Evolutionary conservation across 1,139 yeast species (phyloP).

Genomic region (Kodamaea derodonti): DNA sequence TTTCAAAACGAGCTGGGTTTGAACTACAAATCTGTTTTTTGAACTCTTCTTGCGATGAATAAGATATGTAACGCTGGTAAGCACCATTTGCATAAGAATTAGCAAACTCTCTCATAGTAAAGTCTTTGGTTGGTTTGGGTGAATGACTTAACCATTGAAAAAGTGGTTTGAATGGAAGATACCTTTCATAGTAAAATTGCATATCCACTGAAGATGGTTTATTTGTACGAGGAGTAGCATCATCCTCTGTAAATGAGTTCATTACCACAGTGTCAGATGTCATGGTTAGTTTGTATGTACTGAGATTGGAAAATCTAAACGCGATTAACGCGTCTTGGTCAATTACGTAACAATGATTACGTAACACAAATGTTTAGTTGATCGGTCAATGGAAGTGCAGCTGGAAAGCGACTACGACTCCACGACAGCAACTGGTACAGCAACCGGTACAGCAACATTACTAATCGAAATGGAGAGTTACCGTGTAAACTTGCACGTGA

Average conservation of each 20-base stretch:
- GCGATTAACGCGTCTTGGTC: slow-evolving; percentile 1
- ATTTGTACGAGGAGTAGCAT: slow-evolving; percentile 10
- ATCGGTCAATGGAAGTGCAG: no score
- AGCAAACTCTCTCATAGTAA: slow-evolving; percentile 90
- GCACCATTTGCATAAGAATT: slow-evolving; percentile 83
- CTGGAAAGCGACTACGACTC: no score
- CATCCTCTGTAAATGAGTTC: slow-evolving; percentile 4
- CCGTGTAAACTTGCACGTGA: no score
- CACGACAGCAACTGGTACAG: no score
- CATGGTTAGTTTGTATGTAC: slow-evolving; percentile 1
- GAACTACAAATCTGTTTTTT: slow-evolving; percentile 66
- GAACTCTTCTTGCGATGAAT: slow-evolving; percentile 62
- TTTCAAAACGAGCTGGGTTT: slow-evolving; percentile 88
- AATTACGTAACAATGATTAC: no score
- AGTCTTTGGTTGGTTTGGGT: slow-evolving; percentile 63
- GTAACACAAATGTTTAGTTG: no score
- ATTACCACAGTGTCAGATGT: slow-evolving; percentile 4
- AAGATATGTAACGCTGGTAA: slow-evolving; percentile 87
- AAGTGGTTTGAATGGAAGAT: slow-evolving; percentile 68
- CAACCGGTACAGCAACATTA: no score
- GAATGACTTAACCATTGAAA: slow-evolving; percentile 91
- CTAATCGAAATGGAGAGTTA: no score
- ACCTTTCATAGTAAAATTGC: slow-evolving; percentile 68
- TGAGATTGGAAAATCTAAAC: not conserved
- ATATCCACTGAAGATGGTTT: slow-evolving; percentile 68